phyloP scores from a whole-genome alignment of 2,329 filamentous ascomycete species.

The Aspergillus niger region DNA sequence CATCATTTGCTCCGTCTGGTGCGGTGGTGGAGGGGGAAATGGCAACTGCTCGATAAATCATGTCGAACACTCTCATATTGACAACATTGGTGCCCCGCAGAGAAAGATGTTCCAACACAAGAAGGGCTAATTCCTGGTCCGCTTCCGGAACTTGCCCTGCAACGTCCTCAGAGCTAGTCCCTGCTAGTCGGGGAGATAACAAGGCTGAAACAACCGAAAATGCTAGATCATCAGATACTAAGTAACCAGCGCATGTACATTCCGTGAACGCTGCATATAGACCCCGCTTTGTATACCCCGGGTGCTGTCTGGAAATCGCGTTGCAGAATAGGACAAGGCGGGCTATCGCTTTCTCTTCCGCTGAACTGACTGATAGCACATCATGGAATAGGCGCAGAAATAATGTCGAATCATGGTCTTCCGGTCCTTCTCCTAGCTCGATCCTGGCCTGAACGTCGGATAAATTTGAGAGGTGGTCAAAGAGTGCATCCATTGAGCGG shows the following conservation, averaged over 20 bases:
- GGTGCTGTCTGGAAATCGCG: conserved; percentile 43
- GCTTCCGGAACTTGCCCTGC: conserved; percentile 22
- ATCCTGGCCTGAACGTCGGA: conserved; percentile 32
- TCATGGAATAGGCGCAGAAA: conserved; percentile 47
- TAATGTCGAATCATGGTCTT: conserved; percentile 43
- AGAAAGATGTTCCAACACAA: conserved; percentile 46
- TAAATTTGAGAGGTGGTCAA: conserved; percentile 33
- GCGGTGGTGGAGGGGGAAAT: conserved; percentile 42
- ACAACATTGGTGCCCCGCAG: conserved; percentile 45
- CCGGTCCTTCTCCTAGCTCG: conserved; percentile 40
- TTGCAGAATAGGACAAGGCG: conserved; percentile 41
- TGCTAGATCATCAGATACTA: conserved; percentile 38
- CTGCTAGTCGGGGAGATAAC: conserved; percentile 28
- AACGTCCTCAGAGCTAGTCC: not conserved
- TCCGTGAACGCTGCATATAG: conserved; percentile 39
- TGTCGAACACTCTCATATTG: conserved; percentile 51
- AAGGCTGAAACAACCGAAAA: conserved; percentile 41
- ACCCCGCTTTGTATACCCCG: conserved; percentile 37
- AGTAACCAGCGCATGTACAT: conserved; percentile 36
- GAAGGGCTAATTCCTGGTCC: conserved; percentile 41
- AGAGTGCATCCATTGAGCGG: conserved; percentile 23
- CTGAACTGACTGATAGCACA: conserved; percentile 31
- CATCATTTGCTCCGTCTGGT: not conserved
- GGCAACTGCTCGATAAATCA: conserved; percentile 43
- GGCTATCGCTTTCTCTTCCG: conserved; percentile 32